A percentile compares a stretch with the other conserved stretches of the same genome.
phyloP scores from a whole-genome alignment of 306 rosid species.

The Vicia faba region DNA sequence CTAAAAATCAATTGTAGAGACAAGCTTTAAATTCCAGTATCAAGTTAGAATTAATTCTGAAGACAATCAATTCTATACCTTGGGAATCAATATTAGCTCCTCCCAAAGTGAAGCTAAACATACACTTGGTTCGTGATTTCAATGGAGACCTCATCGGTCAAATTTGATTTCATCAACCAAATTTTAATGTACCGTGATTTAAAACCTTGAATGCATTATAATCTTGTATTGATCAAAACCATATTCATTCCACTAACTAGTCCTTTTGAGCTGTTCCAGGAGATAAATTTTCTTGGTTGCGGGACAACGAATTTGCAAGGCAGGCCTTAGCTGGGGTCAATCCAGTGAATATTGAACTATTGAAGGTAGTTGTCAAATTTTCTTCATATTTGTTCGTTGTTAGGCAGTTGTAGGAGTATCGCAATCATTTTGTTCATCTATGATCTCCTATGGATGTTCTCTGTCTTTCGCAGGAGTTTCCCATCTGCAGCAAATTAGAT shows the following conservation, averaged over 20 bases:
- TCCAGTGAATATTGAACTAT: slow-evolving; percentile 85
- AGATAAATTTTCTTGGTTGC: slow-evolving; percentile 87
- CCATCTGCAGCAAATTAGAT: slow-evolving; percentile 77
- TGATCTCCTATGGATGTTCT: slow-evolving; percentile 14
- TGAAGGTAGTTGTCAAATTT: slow-evolving; percentile 68
- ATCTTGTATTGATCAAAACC: slow-evolving; percentile 10
- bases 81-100: background rate
- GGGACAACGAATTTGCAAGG: slow-evolving; percentile 91
- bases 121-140: background rate
- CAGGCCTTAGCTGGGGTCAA: slow-evolving; percentile 91
- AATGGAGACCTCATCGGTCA: background rate
- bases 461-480: slow-evolving; percentile 65
- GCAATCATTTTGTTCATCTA: slow-evolving; percentile 12
- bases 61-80: background rate
- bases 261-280: slow-evolving; percentile 43
- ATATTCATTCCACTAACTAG: slow-evolving; percentile 1
- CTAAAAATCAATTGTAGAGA: background rate
- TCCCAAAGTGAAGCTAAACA: background rate
- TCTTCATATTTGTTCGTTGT: slow-evolving; percentile 11
- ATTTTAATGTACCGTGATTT: background rate
- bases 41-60: background rate
- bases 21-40: background rate
- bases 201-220: slow-evolving; percentile 5
- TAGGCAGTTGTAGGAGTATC: slow-evolving; percentile 9
- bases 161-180: background rate